Evolutionary conservation across 2,329 filamentous ascomycete genomes (phyloP).

Genomic region (Penicillium fuscoglaucum): DNA sequence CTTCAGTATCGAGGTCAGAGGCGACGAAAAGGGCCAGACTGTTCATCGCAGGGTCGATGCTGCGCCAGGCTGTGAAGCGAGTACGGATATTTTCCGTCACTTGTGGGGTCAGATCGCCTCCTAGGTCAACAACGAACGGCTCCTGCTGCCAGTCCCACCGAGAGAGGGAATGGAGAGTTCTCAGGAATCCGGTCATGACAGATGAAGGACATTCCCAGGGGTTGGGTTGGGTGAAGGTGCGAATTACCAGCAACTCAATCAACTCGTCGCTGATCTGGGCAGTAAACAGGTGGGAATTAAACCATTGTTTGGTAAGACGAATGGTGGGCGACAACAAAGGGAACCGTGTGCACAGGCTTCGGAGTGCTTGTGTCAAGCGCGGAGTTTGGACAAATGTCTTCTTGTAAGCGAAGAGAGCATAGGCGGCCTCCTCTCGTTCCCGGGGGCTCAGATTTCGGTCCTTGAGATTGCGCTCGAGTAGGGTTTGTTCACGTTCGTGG

Average conservation of each 20-base stretch:
- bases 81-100: conserved; percentile 65
- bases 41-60: conserved; percentile 86
- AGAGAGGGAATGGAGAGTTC: conserved; percentile 75
- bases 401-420: conserved; percentile 69
- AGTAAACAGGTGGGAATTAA: conserved; percentile 75
- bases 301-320: conserved; percentile 86
- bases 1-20: conserved; percentile 73
- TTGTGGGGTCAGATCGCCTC: conserved; percentile 59
- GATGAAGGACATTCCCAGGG: conserved; percentile 79
- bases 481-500: conserved; percentile 78
- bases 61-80: conserved; percentile 79
- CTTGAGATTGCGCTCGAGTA: conserved; percentile 76
- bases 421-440: conserved; percentile 67
- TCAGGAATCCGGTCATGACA: conserved; percentile 74
- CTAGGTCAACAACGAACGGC: conserved; percentile 77
- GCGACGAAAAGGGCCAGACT: conserved; percentile 77
- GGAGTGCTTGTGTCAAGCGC: conserved; percentile 77
- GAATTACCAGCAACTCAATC: conserved; percentile 77
- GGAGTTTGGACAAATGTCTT: conserved; percentile 71
- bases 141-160: conserved; percentile 90
- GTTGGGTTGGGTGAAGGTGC: conserved; percentile 75
- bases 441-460: conserved; percentile 68
- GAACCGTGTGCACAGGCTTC: conserved; percentile 76
- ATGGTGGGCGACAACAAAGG: conserved; percentile 79
- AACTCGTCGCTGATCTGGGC: conserved; percentile 76